Evolutionary conservation across 495 filamentous ascomycete genomes (phyloP).

Genomic region (Jackrogersella minutella): DNA sequence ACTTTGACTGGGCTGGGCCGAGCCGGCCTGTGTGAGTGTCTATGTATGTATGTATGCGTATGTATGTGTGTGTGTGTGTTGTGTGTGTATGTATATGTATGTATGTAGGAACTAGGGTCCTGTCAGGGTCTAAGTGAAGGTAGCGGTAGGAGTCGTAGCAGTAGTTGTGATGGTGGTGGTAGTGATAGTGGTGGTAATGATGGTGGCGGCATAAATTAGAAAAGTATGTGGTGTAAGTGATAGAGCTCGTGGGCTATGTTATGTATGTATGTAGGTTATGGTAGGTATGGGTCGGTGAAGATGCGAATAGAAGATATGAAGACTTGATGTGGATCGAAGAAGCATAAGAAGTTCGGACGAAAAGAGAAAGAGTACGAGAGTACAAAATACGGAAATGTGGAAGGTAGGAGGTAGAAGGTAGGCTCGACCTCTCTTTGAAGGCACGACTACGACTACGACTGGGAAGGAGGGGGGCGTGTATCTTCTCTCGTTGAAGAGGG

Average conservation of each 20-base stretch:
- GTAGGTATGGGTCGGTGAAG: slow-evolving; percentile 20
- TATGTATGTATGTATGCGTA: slow-evolving; percentile 3
- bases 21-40: slow-evolving; percentile 19
- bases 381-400: slow-evolving; percentile 3
- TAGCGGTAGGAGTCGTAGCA: background rate
- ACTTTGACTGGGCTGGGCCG: slow-evolving; percentile 19
- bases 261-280: slow-evolving; percentile 12
- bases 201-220: slow-evolving; percentile 7
- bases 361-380: slow-evolving; percentile 34
- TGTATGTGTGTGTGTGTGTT: background rate
- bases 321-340: slow-evolving; percentile 11
- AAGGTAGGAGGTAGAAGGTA: slow-evolving; percentile 21
- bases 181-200: background rate
- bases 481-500: slow-evolving; percentile 12
- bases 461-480: slow-evolving; percentile 23
- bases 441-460: background rate
- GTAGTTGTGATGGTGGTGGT: slow-evolving; percentile 10
- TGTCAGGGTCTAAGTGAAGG: slow-evolving; percentile 27
- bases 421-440: slow-evolving; percentile 5
- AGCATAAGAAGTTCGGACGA: slow-evolving; percentile 36
- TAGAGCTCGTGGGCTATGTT: slow-evolving; percentile 5
- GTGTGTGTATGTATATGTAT: slow-evolving; percentile 1
- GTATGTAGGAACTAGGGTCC: slow-evolving; percentile 33
- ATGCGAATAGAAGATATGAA: slow-evolving; percentile 29
- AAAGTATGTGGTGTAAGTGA: slow-evolving; percentile 5